These are phyloP conservation scores for Penicillium dipodomyicola DNA, from an alignment of 495 filamentous ascomycete genomes.

Conservation along the genomic window DNA sequence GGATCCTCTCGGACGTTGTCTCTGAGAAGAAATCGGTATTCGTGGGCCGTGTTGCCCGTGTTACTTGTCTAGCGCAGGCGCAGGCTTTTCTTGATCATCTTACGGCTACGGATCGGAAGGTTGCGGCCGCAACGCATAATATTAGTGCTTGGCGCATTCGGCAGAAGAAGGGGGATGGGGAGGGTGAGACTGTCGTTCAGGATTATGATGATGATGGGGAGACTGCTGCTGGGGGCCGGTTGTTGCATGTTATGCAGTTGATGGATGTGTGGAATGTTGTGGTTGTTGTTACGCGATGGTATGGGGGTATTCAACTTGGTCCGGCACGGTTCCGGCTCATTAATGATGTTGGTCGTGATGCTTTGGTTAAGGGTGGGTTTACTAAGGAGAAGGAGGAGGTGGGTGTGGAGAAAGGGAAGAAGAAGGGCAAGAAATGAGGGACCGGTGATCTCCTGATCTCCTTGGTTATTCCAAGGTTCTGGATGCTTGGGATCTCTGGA, in stretches of 20 bases:
- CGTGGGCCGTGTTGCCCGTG: constrained; percentile 67
- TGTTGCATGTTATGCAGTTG: constrained; percentile 86
- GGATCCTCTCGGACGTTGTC: constrained; percentile 68
- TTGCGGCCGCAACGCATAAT: constrained; percentile 85
- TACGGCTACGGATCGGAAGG: constrained; percentile 74
- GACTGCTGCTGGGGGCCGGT: constrained; percentile 81
- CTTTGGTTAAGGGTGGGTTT: constrained; percentile 75
- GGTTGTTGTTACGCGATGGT: constrained; percentile 95
- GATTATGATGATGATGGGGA: constrained; percentile 97
- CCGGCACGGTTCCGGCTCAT: constrained; percentile 88
- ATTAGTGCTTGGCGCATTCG: constrained; percentile 70
- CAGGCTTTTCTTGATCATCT: constrained; percentile 67
- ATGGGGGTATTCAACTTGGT: constrained; percentile 83
- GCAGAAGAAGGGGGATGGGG: constrained; percentile 37
- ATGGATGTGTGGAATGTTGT: constrained; percentile 93
- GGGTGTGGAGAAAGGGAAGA: constrained; percentile 48
- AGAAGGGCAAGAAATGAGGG: constrained; percentile 58
- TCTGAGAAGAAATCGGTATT: constrained; percentile 88
- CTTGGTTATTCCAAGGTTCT: background rate
- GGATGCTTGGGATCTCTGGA: background rate
- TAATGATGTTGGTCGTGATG: constrained; percentile 79
- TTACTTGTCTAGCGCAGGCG: constrained; percentile 66
- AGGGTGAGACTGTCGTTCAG: constrained; percentile 60
- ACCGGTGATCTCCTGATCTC: background rate
- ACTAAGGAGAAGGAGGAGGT: constrained; percentile 44